Conservation (phyloP, 257 asterid species). For the Primulina huaijiensis region DNA sequence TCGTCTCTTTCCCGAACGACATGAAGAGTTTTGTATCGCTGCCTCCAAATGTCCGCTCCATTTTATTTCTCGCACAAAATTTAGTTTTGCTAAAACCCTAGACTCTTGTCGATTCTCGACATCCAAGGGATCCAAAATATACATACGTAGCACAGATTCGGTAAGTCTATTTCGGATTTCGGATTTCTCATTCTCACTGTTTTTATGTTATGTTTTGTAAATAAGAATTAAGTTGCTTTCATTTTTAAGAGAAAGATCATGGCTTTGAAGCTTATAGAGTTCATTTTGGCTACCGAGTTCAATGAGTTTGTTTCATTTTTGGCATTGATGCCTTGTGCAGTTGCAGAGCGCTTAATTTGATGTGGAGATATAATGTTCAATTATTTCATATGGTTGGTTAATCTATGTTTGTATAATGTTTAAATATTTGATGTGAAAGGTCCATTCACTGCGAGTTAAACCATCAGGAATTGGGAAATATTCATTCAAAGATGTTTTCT, state of each 20-base stretch:
- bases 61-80: too few relatives aligned
- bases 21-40: too few relatives aligned
- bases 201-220: background rate
- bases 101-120: too few relatives aligned
- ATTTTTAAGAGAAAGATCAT: background rate
- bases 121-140: too few relatives aligned
- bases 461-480: background rate
- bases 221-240: background rate
- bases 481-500: background rate
- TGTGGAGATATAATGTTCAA: background rate
- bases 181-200: too few relatives aligned
- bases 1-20: too few relatives aligned
- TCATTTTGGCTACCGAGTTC: background rate
- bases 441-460: background rate
- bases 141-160: too few relatives aligned
- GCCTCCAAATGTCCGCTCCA: too few relatives aligned
- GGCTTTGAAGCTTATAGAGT: background rate
- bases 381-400: background rate
- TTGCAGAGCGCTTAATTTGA: background rate
- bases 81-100: too few relatives aligned
- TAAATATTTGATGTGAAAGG: slow-evolving; percentile 3
- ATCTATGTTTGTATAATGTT: background rate
- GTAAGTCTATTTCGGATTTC: too few relatives aligned
- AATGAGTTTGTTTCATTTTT: background rate
- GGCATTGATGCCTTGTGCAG: background rate